Base-by-base conservation (phyloP, 2,329 filamentous ascomycete species). In the Paecilomyces niveus region DNA sequence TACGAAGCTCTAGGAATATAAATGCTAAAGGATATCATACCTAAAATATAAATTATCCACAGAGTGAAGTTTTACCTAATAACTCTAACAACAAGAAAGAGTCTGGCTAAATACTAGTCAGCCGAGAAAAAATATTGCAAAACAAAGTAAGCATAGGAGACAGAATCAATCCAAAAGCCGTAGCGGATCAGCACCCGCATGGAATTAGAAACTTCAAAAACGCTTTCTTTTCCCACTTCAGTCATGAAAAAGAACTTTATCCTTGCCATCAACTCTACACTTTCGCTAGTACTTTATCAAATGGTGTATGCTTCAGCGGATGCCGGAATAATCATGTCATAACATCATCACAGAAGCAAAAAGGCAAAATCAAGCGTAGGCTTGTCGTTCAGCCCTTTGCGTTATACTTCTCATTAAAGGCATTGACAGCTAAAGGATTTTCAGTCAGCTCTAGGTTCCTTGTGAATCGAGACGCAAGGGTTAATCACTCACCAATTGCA, bases 401-500 rank as follows among this genome's bases (percentile, higher is more conserved):
- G 72, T 85, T 86, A 76, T 85, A 86, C 70, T 81, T 83, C 67
- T 87, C 85, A 68, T 87, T 87, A 70, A 85, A 87, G 56, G 85
- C 84, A 76, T 86, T 87, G 32, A 87, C 85, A 63, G 84, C 85
- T 71, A 57, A 3, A 58, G 33, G 32, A 35, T 31, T 5, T 9
- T 39, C n/a, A 22, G 26, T 24, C 5, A 26, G 50, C 26, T 24
- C 6, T 13, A 21, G 21, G 21, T 18, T 50, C 21, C 32, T 22
- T 15, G 39, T 3, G 32, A 51, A 35, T 51, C 8, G 26, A 13
- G 15, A n/a, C 13, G 31, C 1, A 32, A 33, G 13, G 3, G 29
- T 26, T 49, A 49, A 26, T 21, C 10, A 73, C 76, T 72, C 63
- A 79, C 77, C 77, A 68, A 88, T 77, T 55, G 84, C 85, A 69